phyloP scores from a whole-genome alignment of 2,329 filamentous ascomycete genomes.

The Colletotrichum gigasporum region DNA sequence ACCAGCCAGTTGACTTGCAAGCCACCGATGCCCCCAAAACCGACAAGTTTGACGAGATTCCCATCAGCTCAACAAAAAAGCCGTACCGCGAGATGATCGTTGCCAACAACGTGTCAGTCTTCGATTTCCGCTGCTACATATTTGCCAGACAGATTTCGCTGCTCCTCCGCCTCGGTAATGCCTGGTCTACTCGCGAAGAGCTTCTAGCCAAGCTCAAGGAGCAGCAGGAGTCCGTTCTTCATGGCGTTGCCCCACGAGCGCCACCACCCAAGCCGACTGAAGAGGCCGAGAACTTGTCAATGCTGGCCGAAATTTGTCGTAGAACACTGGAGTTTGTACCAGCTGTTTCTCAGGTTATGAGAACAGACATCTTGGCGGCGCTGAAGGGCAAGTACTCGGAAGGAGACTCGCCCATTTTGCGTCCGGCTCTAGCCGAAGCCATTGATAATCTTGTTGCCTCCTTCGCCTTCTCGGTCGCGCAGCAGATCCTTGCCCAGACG shows the following conservation, averaged over 20 bases:
- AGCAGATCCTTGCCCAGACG: constrained; percentile 81
- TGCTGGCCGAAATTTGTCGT: constrained; percentile 87
- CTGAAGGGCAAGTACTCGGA: constrained; percentile 46
- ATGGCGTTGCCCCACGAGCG: constrained; percentile 64
- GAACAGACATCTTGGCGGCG: constrained; percentile 78
- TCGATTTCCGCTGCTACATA: constrained; percentile 94
- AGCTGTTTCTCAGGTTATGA: constrained; percentile 80
- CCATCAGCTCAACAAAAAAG: constrained; percentile 74
- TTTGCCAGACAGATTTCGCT: constrained; percentile 89
- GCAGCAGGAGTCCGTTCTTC: constrained; percentile 67
- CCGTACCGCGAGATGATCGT: constrained; percentile 92
- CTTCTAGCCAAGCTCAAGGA: constrained; percentile 69
- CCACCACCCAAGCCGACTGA: constrained; percentile 60
- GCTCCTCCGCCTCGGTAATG: constrained; percentile 84
- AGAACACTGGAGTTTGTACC: constrained; percentile 87
- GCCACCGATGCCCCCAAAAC: constrained; percentile 45
- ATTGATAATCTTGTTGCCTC: constrained; percentile 81
- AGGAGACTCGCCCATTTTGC: constrained; percentile 39
- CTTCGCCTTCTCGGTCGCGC: constrained; percentile 79
- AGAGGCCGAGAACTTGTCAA: constrained; percentile 77
- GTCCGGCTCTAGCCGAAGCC: constrained; percentile 57
- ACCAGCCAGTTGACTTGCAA: constrained; percentile 61
- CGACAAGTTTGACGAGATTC: constrained; percentile 63
- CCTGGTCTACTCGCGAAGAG: constrained; percentile 69
- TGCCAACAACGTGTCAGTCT: constrained; percentile 93